Evolutionary conservation across 2,329 filamentous ascomycete species (phyloP).

Genomic region (Alternaria angustiovoidea): DNA sequence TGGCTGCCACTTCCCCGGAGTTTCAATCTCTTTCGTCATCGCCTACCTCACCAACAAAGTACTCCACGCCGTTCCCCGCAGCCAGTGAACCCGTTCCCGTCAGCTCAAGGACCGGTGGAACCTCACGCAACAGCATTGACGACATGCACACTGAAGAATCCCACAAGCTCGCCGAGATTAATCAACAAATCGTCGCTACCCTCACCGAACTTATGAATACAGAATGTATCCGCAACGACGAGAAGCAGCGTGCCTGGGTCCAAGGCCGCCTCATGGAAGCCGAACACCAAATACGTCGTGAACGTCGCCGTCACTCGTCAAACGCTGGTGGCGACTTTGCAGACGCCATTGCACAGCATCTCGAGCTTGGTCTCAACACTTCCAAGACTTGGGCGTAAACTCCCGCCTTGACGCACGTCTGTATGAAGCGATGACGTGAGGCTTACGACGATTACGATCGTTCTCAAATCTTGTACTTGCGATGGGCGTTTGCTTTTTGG

Average conservation of each 20-base stretch:
- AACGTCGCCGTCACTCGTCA: slow-evolving; percentile 51
- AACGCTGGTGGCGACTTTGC: slow-evolving; percentile 46
- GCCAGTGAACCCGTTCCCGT: slow-evolving; percentile 37
- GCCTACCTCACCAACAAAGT: slow-evolving; percentile 35
- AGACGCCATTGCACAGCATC: slow-evolving; percentile 46
- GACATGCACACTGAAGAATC: slow-evolving; percentile 52
- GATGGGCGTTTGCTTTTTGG: slow-evolving; percentile 2
- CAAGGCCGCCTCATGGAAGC: slow-evolving; percentile 63
- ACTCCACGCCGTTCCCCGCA: slow-evolving; percentile 32
- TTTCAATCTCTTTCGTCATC: slow-evolving; percentile 47
- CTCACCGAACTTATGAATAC: slow-evolving; percentile 64
- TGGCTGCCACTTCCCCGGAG: slow-evolving; percentile 47
- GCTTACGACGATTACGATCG: background rate
- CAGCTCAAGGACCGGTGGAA: slow-evolving; percentile 21
- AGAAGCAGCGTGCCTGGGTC: slow-evolving; percentile 58
- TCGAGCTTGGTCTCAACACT: slow-evolving; percentile 39
- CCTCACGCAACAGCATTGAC: slow-evolving; percentile 34
- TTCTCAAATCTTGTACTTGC: slow-evolving; percentile 9
- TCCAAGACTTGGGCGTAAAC: slow-evolving; percentile 41
- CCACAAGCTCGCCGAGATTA: slow-evolving; percentile 58
- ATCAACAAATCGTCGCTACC: slow-evolving; percentile 62
- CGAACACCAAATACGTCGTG: slow-evolving; percentile 59
- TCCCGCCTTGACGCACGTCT: background rate
- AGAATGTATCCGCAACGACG: slow-evolving; percentile 58
- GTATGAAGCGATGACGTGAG: background rate